Percentiles rank a stretch among this genome's conserved stretches.
phyloP scores from a whole-genome alignment of 192 early-diverging fungal genomes.

The Backusella macrospora region DNA sequence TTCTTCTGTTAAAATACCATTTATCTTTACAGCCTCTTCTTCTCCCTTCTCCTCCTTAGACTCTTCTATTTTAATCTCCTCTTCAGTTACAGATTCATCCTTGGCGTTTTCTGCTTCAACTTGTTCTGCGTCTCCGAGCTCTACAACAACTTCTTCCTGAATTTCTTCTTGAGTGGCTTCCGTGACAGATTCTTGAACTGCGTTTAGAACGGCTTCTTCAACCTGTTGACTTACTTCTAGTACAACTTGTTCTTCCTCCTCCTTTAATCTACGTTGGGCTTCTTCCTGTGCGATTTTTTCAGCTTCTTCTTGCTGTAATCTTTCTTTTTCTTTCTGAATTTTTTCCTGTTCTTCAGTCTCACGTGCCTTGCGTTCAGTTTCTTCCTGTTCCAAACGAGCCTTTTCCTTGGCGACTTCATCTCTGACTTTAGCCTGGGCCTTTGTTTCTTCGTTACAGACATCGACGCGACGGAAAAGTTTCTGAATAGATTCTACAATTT shows the following conservation, averaged over 20 bases:
- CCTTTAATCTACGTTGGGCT: constrained; percentile 3
- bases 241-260: constrained; percentile 6
- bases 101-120: neutral
- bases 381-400: constrained; percentile 4
- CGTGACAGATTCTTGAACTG: neutral
- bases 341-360: constrained; percentile 12
- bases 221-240: neutral
- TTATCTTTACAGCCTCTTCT: neutral
- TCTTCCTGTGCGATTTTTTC: constrained; percentile 9
- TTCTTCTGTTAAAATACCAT: neutral
- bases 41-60: neutral
- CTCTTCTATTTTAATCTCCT: neutral
- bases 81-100: neutral
- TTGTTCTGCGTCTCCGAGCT: neutral
- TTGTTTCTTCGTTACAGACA: neutral
- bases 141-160: neutral
- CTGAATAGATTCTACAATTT: constrained; percentile 8
- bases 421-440: neutral
- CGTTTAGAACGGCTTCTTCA: neutral
- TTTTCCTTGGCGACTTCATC: constrained; percentile 13
- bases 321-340: neutral
- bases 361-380: neutral
- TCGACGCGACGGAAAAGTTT: constrained; percentile 7
- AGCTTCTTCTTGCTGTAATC: constrained; percentile 11
- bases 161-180: neutral